A percentile compares a stretch with the other conserved stretches of the same genome.
Evolutionary conservation across 2,329 filamentous ascomycete species (phyloP).

Genomic region (Cladosporium sp.): DNA sequence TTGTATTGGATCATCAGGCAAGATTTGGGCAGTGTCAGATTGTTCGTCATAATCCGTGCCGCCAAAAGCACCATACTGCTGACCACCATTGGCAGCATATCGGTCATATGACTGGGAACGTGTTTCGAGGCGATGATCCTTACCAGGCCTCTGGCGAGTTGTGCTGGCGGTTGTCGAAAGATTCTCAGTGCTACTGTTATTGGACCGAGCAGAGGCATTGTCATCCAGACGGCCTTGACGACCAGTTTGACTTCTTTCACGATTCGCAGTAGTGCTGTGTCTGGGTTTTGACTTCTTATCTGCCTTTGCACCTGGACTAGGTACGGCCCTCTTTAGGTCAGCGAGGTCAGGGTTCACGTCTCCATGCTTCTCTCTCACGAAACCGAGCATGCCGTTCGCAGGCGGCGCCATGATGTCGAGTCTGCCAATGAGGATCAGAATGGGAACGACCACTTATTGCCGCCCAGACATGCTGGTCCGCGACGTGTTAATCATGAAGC

Average conservation of each 20-base stretch:
- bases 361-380: not conserved
- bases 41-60: conserved; percentile 1
- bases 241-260: not conserved
- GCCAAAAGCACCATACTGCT: not conserved
- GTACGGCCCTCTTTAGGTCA: not conserved
- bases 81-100: not conserved
- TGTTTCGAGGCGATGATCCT: not conserved
- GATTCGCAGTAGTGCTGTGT: not conserved
- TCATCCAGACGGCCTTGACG: not conserved
- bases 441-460: not conserved
- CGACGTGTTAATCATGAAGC: not conserved
- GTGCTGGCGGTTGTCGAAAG: conserved; percentile 10
- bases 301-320: not conserved
- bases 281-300: not conserved
- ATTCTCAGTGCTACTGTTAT: not conserved
- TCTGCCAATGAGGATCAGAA: not conserved
- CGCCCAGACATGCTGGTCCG: conserved; percentile 11
- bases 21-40: not conserved
- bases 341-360: not conserved
- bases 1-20: not conserved
- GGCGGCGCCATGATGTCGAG: not conserved
- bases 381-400: not conserved
- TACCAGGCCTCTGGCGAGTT: not conserved
- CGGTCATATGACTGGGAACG: not conserved
- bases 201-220: not conserved